phyloP scores from a whole-genome alignment of 2,329 filamentous ascomycete genomes.

The Chaetomium olivaceum region DNA sequence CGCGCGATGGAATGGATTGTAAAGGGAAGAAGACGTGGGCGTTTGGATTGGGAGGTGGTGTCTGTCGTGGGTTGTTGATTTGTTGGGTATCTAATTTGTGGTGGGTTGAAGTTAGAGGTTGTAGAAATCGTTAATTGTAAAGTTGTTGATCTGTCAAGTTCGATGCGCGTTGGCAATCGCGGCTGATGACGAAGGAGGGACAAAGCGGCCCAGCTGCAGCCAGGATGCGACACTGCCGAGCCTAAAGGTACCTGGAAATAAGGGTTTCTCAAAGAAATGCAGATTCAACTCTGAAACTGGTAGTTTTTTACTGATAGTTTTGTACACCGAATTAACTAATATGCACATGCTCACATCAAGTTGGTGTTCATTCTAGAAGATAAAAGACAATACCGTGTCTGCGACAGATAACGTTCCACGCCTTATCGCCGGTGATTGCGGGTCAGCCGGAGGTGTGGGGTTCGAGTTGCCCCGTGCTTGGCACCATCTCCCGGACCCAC shows the following conservation, averaged over 20 bases:
- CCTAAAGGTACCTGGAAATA: background rate
- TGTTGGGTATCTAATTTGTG: background rate
- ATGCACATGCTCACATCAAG: background rate
- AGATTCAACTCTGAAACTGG: background rate
- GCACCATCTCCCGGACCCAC: slow-evolving; percentile 1
- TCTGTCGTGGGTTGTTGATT: background rate
- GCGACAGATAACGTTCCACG: background rate
- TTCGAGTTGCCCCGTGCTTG: background rate
- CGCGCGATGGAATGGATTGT: background rate
- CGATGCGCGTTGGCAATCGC: background rate
- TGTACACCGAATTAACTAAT: background rate
- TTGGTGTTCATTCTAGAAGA: background rate
- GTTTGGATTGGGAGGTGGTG: background rate
- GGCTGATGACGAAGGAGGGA: slow-evolving; percentile 15
- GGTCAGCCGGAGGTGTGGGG: background rate
- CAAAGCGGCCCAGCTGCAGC: slow-evolving; percentile 25
- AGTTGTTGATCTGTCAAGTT: slow-evolving; percentile 11
- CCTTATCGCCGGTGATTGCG: background rate
- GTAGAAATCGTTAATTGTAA: background rate
- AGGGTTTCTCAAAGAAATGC: background rate
- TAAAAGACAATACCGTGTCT: background rate
- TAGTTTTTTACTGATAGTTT: background rate
- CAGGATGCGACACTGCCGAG: slow-evolving; percentile 5
- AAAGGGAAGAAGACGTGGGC: background rate
- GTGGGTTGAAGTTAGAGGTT: background rate